These are phyloP conservation scores for Aureobasidium leucospermi DNA, from an alignment of 2,329 filamentous ascomycete genomes.

Conservation along the genomic window DNA sequence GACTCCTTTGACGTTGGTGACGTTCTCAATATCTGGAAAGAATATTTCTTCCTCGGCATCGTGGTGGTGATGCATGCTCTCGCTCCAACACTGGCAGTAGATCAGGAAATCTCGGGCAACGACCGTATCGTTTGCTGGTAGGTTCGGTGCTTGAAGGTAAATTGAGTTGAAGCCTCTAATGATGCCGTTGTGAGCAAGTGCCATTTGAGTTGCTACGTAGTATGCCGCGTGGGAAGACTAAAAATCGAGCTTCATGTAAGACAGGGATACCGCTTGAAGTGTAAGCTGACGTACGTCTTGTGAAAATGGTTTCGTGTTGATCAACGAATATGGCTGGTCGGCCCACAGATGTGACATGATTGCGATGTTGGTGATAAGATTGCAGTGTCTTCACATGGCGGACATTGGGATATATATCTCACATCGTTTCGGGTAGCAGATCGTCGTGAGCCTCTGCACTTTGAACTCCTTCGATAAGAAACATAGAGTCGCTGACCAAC, in stretches of 20 bases:
- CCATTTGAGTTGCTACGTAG: constrained; percentile 28
- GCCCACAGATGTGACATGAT: constrained; percentile 22
- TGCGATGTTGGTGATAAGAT: neutral
- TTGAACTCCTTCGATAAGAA: neutral
- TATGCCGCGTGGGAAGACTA: constrained; percentile 27
- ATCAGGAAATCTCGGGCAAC: neutral
- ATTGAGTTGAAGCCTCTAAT: constrained; percentile 29
- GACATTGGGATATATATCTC: neutral
- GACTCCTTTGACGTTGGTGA: constrained; percentile 23
- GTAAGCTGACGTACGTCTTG: neutral
- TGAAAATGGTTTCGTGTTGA: constrained; percentile 17
- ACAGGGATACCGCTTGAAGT: constrained; percentile 13
- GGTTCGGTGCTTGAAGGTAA: constrained; percentile 25
- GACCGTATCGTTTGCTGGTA: neutral
- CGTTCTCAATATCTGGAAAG: constrained; percentile 23
- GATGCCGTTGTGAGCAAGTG: neutral
- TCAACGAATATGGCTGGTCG: constrained; percentile 23
- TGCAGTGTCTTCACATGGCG: too few relatives aligned
- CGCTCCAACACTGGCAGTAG: constrained; percentile 26
- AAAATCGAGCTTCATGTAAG: constrained; percentile 20
- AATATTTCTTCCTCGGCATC: constrained; percentile 25
- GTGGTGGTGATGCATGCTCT: constrained; percentile 29
- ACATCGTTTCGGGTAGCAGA: neutral
- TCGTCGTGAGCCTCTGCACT: neutral
- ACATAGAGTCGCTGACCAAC: neutral